phyloP scores from a whole-genome alignment of 2,329 filamentous ascomycete genomes.

The Pseudopyricularia cyperi region DNA sequence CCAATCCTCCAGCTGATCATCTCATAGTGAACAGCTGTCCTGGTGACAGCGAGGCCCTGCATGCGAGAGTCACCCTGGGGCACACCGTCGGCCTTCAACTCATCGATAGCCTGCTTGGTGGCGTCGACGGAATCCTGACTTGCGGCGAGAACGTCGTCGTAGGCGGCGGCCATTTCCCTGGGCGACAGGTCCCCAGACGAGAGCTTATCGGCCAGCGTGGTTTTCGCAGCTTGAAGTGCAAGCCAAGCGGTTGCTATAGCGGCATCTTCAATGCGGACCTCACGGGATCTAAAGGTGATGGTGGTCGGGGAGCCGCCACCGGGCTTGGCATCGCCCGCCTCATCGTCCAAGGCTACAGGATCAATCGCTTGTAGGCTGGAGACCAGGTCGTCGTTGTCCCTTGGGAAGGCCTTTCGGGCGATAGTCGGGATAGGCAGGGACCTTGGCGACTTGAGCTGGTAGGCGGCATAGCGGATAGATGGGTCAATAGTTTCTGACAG shows the following conservation, averaged over 20 bases:
- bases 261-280: conserved; percentile 83
- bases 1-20: conserved; percentile 92
- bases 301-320: conserved; percentile 52
- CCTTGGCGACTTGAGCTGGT: conserved; percentile 77
- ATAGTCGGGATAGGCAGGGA: conserved; percentile 72
- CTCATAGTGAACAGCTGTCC: conserved; percentile 86
- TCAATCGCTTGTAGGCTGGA: conserved; percentile 59
- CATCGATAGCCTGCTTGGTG: conserved; percentile 85
- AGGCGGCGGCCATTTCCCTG: conserved; percentile 68
- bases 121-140: conserved; percentile 92
- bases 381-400: conserved; percentile 47
- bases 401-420: conserved; percentile 65
- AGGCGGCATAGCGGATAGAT: conserved; percentile 87
- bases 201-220: conserved; percentile 33
- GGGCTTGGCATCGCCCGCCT: conserved; percentile 31
- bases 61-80: conserved; percentile 74
- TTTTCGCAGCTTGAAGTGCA: conserved; percentile 45
- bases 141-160: conserved; percentile 79
- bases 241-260: conserved; percentile 78
- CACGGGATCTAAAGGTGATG: conserved; percentile 74
- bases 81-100: conserved; percentile 71
- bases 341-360: conserved; percentile 50
- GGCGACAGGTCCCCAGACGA: conserved; percentile 23
- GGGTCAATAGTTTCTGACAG: conserved; percentile 80
- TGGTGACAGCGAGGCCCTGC: conserved; percentile 85